Evolutionary conservation across 2,329 filamentous ascomycete species (phyloP).

Genomic region (Diaporthe vexans): DNA sequence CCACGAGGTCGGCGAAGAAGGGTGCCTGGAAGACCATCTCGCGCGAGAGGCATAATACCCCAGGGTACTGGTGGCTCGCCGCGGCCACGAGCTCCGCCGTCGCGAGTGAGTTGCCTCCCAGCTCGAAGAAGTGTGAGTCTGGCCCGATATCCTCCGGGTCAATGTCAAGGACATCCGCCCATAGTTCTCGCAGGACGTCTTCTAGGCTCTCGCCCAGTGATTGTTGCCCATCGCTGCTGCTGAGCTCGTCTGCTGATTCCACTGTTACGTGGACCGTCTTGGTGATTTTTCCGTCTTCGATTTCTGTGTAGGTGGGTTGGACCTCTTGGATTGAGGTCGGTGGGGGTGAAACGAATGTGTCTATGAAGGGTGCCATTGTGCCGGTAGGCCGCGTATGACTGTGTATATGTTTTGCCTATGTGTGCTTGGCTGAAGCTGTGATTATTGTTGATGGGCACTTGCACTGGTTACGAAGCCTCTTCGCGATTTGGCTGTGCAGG

Average conservation of each 20-base stretch:
- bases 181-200: background rate
- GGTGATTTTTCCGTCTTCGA: background rate
- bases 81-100: conserved; percentile 10
- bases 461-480: background rate
- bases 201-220: background rate
- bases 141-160: background rate
- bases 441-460: background rate
- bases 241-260: background rate
- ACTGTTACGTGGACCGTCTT: background rate
- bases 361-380: conserved; percentile 12
- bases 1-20: conserved; percentile 1
- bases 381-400: too few species aligned
- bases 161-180: conserved; percentile 10
- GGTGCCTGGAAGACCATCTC: conserved; percentile 11
- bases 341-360: background rate
- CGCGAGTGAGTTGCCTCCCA: conserved; percentile 6
- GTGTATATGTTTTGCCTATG: background rate
- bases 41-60: background rate
- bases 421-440: conserved; percentile 8
- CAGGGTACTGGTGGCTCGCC: background rate
- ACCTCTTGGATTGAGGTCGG: background rate
- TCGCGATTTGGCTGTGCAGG: background rate
- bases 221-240: background rate
- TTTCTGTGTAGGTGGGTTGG: background rate
- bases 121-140: conserved; percentile 7